Percentiles rank a stretch among this genome's conserved stretches.
These are phyloP conservation scores for Lactifluus hygrophoroides DNA, from an alignment of 768 basidiomycete species.

Conservation along the genomic window DNA sequence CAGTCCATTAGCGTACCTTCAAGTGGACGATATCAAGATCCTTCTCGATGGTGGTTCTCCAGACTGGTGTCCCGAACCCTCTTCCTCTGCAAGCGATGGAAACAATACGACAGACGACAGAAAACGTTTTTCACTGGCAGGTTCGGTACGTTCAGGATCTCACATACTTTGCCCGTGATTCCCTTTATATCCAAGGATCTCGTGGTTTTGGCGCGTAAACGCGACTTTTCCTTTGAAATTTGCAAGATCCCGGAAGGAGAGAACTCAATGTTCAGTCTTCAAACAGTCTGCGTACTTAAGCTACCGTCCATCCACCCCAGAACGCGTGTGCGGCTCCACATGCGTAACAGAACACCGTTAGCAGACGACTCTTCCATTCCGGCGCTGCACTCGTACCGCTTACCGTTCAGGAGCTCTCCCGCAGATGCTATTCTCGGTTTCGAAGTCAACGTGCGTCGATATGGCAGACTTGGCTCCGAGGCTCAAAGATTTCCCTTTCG, in stretches of 20 bases:
- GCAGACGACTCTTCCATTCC: background rate
- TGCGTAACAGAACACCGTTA: slow-evolving; percentile 7
- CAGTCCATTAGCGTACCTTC: slow-evolving; percentile 72
- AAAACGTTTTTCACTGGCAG: no score
- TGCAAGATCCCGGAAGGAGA: slow-evolving; percentile 5
- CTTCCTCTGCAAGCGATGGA: slow-evolving; percentile 21
- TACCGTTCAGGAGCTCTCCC: slow-evolving; percentile 10
- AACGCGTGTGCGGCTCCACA: slow-evolving; percentile 6
- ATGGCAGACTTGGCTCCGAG: background rate
- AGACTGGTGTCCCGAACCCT: slow-evolving; percentile 66
- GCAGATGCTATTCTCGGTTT: slow-evolving; percentile 10
- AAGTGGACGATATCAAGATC: slow-evolving; percentile 90
- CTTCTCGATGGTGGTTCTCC: slow-evolving; percentile 93
- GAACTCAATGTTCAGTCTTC: background rate
- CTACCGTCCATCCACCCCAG: background rate
- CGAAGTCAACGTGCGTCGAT: slow-evolving; percentile 6
- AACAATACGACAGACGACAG: slow-evolving; percentile 27
- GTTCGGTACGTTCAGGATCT: slow-evolving; percentile 6
- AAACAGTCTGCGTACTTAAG: slow-evolving; percentile 8
- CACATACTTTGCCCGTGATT: slow-evolving; percentile 11
- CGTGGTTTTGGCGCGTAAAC: slow-evolving; percentile 8
- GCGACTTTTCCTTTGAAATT: slow-evolving; percentile 11
- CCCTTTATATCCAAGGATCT: slow-evolving; percentile 13
- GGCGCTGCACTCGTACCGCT: background rate
- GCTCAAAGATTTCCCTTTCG: slow-evolving; percentile 7